Percentiles rank a stretch among this genome's conserved stretches.
These are phyloP conservation scores for Chloris gayana DNA, from an alignment of 176 grass and related monocot species.

Conservation along the genomic window DNA sequence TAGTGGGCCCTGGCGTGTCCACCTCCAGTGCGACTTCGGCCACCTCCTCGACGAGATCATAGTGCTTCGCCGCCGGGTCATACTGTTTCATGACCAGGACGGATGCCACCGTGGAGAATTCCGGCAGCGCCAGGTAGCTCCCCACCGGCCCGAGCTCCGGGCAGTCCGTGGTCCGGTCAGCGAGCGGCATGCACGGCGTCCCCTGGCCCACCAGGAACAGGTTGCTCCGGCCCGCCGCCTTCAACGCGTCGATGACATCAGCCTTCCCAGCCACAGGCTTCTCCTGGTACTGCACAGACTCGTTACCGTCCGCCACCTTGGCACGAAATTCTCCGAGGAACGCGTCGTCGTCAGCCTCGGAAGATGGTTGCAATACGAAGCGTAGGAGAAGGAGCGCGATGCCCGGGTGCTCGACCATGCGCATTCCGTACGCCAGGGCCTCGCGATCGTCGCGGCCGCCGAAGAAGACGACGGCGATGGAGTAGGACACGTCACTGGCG, in stretches of 20 bases:
- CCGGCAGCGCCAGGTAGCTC: conserved; percentile 50
- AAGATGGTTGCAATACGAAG: conserved; percentile 18
- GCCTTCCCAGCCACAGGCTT: not conserved
- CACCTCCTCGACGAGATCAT: conserved; percentile 50
- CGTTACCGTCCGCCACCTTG: conserved; percentile 31
- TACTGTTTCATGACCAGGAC: conserved; percentile 67
- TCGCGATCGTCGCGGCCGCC: conserved; percentile 77
- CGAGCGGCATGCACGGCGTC: conserved; percentile 3
- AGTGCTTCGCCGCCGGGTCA: conserved; percentile 39
- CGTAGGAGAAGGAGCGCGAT: conserved; percentile 45
- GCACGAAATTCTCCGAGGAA: conserved; percentile 31
- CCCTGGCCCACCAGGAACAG: conserved; percentile 55
- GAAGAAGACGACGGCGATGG: conserved; percentile 60
- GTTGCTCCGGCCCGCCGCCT: conserved; percentile 35
- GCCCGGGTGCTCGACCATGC: conserved; percentile 70
- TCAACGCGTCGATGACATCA: conserved; percentile 34
- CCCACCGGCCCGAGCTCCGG: conserved; percentile 64
- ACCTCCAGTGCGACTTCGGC: conserved; percentile 26
- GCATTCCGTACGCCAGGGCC: conserved; percentile 58
- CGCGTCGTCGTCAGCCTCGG: not conserved
- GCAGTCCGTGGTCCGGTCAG: conserved; percentile 47
- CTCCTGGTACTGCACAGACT: conserved; percentile 52
- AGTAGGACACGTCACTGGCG: conserved; percentile 54
- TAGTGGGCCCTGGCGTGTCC: conserved; percentile 32
- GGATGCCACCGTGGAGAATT: conserved; percentile 53